Evolutionary conservation across 495 filamentous ascomycete species (phyloP), one percentile per base, ranked within the genome.

Genomic region (Schizothecium vesticola): DNA sequence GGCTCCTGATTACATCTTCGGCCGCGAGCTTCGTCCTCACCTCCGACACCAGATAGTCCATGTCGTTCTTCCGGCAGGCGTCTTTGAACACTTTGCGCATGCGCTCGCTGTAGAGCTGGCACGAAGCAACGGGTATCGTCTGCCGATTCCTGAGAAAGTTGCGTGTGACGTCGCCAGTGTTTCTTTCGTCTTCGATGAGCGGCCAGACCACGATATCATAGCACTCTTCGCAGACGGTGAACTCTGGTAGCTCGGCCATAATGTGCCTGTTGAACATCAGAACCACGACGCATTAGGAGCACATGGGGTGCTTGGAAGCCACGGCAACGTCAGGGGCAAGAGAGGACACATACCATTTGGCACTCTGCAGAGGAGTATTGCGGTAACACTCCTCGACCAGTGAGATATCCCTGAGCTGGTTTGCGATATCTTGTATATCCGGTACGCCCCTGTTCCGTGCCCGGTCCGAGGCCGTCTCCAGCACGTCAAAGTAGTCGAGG

Each of bases 81-180:
- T 85, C 81, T 21, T 75, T 72, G 74, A 92, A 92, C 10, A 88
- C 81, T 1, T 81, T 78, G 56, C 91, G 83, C 88, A 93, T 93
- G n/a, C 88, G 85, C 11, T 83, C 77, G n/a, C 88, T 90, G 69
- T 91, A 93, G 8, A 94, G 79, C 77, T 92, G 89, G 71, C 92
- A 95, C 22, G 83, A 84, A 0, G 84, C 86, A 43, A 86, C 79
- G 4, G 83, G 79, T 23, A 76, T 77, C 5, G 74, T 75, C 64
- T 84, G 79, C 28, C 81, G 79, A 23, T 75, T 77, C 63, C 85
- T 80, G 31, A 83, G 83, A 72, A 93, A 88, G 67, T 83, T 81
- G 1, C 80, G 77, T 0, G 90, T 87, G 23, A 93, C 60, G 13
- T 72, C 77, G 33, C 31, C 59, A n/a, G 83, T 77, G 33, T 80